Evolutionary conservation across 371 early-diverging fungal species (phyloP).

Genomic region (Cokeromyces recurvatus): DNA sequence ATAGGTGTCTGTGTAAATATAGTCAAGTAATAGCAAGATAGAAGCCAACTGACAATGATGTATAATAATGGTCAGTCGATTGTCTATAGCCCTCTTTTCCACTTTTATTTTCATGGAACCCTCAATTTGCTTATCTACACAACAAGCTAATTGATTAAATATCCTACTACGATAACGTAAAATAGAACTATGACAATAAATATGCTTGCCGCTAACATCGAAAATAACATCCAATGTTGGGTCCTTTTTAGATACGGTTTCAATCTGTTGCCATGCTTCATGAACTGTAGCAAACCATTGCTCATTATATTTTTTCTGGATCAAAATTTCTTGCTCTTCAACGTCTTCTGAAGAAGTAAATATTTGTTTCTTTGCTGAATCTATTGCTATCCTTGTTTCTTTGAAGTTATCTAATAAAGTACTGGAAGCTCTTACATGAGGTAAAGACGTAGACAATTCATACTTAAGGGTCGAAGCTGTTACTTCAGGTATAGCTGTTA

Average conservation of each 20-base stretch:
- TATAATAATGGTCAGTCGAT: slow-evolving; percentile 12
- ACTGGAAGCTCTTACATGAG: slow-evolving; percentile 16
- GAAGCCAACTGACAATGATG: slow-evolving; percentile 17
- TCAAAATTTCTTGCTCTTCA: neutral
- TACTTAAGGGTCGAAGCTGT: slow-evolving; percentile 18
- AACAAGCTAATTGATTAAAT: slow-evolving; percentile 11
- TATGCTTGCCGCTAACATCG: slow-evolving; percentile 19
- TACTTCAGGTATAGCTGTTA: neutral
- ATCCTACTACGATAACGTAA: slow-evolving; percentile 20
- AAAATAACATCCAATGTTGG: slow-evolving; percentile 39
- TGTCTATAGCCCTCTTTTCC: neutral
- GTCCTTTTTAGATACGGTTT: slow-evolving; percentile 5
- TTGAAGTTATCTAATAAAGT: neutral
- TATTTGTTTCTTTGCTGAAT: neutral
- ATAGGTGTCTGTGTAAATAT: slow-evolving; percentile 32
- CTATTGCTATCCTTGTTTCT: neutral
- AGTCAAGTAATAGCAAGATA: slow-evolving; percentile 29
- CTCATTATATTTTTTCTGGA: neutral
- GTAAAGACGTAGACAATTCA: slow-evolving; percentile 37
- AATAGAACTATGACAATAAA: slow-evolving; percentile 46
- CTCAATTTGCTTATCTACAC: slow-evolving; percentile 3
- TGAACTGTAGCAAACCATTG: slow-evolving; percentile 4
- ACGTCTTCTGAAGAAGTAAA: neutral
- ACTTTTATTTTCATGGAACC: neutral
- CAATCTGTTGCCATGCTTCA: slow-evolving; percentile 13